Percentiles rank a stretch among this genome's conserved stretches.
Conservation (phyloP, 345 rosid genomes). For the Ailanthus altissimus region DNA sequence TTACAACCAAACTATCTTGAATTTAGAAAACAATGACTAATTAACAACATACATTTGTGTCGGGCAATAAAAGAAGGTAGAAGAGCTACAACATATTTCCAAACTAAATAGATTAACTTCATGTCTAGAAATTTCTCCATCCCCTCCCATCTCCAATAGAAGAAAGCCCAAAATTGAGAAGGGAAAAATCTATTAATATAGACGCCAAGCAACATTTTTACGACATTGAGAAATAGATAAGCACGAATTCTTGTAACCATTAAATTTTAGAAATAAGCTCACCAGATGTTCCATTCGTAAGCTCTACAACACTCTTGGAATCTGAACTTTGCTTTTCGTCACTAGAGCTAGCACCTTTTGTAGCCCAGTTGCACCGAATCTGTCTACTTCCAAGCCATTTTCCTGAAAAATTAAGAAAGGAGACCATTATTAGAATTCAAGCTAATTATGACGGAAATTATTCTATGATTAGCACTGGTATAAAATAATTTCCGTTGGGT, state of each 20-base stretch:
- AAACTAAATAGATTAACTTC: not conserved
- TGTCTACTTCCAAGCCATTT: conserved; percentile 98
- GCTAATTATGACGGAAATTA: not conserved
- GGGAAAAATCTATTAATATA: not conserved
- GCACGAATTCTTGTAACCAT: not conserved
- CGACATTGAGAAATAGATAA: conserved; percentile 1
- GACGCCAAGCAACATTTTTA: not conserved
- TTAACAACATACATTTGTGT: not conserved
- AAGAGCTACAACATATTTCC: not conserved
- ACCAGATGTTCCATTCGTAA: conserved; percentile 90
- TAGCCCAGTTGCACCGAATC: conserved; percentile 97
- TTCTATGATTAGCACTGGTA: not conserved
- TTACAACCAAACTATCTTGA: not conserved
- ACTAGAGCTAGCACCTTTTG: conserved; percentile 77
- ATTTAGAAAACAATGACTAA: not conserved
- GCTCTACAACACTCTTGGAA: conserved; percentile 82
- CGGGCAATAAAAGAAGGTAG: not conserved
- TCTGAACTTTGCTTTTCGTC: conserved; percentile 89
- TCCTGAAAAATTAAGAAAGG: conserved; percentile 42
- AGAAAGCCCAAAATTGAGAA: not conserved
- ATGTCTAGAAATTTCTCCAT: not conserved
- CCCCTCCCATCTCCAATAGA: not conserved
- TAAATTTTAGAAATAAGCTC: not conserved
- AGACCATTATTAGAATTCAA: not conserved
- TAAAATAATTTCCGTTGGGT: not conserved